Conservation (phyloP, 75 land plant species). For the Pinus albicaulis region DNA sequence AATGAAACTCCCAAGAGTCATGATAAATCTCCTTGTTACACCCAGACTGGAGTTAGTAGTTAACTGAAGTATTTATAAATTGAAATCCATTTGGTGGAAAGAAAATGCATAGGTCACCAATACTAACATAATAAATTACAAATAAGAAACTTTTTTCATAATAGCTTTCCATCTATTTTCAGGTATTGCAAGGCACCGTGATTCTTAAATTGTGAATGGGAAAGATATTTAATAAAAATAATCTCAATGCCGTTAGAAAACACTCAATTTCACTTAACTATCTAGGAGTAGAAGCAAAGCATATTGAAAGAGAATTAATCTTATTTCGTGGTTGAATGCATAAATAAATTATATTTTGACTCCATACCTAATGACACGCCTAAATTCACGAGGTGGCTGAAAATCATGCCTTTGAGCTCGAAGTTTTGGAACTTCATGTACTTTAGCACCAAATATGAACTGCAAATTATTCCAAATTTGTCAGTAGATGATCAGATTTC, state of each 20-base stretch:
- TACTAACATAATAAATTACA: neutral
- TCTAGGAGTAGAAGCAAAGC: neutral
- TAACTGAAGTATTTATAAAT: neutral
- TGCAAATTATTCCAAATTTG: conserved; percentile 17
- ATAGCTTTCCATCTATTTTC: neutral
- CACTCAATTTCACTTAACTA: neutral
- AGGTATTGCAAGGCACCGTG: neutral
- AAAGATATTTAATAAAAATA: neutral
- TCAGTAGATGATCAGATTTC: neutral
- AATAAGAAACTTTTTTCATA: neutral
- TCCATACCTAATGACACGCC: conserved; percentile 59
- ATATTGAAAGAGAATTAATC: neutral
- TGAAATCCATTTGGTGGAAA: neutral
- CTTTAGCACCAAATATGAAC: conserved; percentile 71
- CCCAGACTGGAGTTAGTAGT: neutral
- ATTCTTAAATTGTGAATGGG: neutral
- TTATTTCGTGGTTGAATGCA: neutral
- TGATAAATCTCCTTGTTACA: neutral
- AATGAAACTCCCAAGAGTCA: no score
- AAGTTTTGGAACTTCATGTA: conserved; percentile 50
- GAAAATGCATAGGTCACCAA: neutral
- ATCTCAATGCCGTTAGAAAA: neutral
- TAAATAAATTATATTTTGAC: neutral
- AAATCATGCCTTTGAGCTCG: conserved; percentile 41
- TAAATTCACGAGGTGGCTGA: conserved; percentile 55